Percentiles rank a stretch among this genome's conserved stretches.
These are phyloP conservation scores for Penicillium sp. DNA, from an alignment of 2,329 filamentous ascomycete species.

Conservation along the genomic window DNA sequence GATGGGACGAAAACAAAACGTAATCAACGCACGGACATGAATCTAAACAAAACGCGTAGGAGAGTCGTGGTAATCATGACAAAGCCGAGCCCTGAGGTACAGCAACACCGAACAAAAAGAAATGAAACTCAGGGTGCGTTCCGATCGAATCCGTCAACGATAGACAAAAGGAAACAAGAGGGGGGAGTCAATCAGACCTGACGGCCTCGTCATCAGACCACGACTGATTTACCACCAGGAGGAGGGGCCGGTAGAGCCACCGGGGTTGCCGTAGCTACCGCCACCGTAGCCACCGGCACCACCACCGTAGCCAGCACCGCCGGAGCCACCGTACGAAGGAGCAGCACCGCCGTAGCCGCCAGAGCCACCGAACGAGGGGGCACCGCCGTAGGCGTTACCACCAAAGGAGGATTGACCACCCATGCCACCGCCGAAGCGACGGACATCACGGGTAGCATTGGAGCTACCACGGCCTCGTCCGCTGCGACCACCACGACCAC, in stretches of 20 bases:
- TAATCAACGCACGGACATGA: constrained; percentile 13
- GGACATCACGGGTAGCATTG: constrained; percentile 77
- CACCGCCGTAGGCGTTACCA: constrained; percentile 16
- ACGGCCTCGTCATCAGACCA: constrained; percentile 38
- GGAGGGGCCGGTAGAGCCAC: constrained; percentile 45
- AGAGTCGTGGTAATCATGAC: constrained; percentile 43
- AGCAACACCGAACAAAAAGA: constrained; percentile 17
- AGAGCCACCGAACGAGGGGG: constrained; percentile 32
- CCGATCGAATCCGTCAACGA: constrained; percentile 37
- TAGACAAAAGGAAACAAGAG: constrained; percentile 27
- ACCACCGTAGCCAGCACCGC: constrained; percentile 24
- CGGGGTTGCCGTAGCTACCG: constrained; percentile 44
- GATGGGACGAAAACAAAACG: constrained; percentile 11
- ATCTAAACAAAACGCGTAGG: constrained; percentile 24
- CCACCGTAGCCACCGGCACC: constrained; percentile 31
- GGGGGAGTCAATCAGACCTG: constrained; percentile 34
- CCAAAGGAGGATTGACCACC: constrained; percentile 18
- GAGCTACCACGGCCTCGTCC: constrained; percentile 57
- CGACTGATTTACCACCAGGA: constrained; percentile 47
- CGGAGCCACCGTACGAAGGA: constrained; percentile 23
- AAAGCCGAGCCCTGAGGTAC: constrained; percentile 37
- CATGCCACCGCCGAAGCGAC: constrained; percentile 56
- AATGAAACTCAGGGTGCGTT: constrained; percentile 28
- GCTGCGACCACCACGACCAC: constrained; percentile 67
- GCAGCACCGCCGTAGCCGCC: constrained; percentile 21